Base-by-base conservation (phyloP, 2,329 filamentous ascomycete genomes). In the Aspergillus luchuensis region DNA sequence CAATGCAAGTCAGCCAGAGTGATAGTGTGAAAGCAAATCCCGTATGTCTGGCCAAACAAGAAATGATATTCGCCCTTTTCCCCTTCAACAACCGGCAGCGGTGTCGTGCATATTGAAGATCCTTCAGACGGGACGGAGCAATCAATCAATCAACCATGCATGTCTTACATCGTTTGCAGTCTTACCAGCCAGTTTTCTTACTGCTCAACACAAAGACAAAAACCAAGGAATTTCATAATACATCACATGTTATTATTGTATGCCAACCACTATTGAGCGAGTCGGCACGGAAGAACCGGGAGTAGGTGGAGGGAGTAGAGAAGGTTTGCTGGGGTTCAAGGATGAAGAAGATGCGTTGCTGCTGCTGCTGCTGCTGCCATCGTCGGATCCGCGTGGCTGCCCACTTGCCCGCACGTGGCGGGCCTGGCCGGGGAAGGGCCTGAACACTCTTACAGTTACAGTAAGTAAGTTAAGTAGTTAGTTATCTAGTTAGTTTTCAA, bases 321-420 rank as follows among this genome's bases (percentile, higher is more conserved):
- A 36, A 36, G 33, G 33, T 36, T 23, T 23, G 41, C 41, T 45
- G 19, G 19, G 11, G 41, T 5, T 11, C 10, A 2, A 5, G 19
- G 17, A 13, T 45, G 19, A 45, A 21, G 41, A 19, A 11, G 28
- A 30, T 8, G 28, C 10, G 41, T 17, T 43, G 39, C 39, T 45
- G 41, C 41, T 43, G 41, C 41, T 43, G 41, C 41, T 45, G 47
- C 47, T 30, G 25, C 47, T 33, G 47, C 47, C 25, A 33, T 28
- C 13, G 28, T 28, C n/a, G 33, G 17, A 36, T 36, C 47, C 47
- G 47, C 47, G 47, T 50, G 47, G 47, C 47, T 50, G 47, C 47
- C 47, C 47, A 50, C 47, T 50, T 50, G 47, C 25, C 47, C 17
- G 47, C 47, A 50, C 47, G 47, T 50, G 47, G 47, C 47, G 47